These are phyloP conservation scores for Alternaria solani DNA, from an alignment of 2,329 filamentous ascomycete genomes.

Conservation along the genomic window DNA sequence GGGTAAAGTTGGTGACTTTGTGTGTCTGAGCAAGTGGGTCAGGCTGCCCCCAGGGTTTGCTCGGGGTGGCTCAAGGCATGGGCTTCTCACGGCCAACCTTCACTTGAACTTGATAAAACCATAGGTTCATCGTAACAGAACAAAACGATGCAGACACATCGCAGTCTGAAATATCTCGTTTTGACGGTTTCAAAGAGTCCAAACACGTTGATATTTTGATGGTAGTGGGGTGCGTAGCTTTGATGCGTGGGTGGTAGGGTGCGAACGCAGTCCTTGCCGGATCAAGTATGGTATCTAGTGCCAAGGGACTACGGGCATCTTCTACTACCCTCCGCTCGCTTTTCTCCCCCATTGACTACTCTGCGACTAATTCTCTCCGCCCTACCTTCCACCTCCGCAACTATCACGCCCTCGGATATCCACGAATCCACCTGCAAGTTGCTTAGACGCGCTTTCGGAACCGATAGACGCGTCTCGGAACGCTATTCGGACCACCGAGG, in stretches of 20 bases:
- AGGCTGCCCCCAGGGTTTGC: conserved; percentile 36
- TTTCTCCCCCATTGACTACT: conserved; percentile 44
- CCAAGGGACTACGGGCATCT: conserved; percentile 32
- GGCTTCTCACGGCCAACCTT: conserved; percentile 25
- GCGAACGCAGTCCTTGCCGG: conserved; percentile 38
- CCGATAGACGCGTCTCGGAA: conserved; percentile 51
- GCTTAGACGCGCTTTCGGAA: conserved; percentile 55
- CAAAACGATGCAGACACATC: conserved; percentile 18
- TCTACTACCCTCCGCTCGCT: conserved; percentile 39
- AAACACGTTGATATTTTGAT: conserved; percentile 63
- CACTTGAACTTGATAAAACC: conserved; percentile 17
- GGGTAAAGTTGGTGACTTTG: conserved; percentile 11
- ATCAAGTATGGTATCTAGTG: conserved; percentile 33
- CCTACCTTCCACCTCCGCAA: conserved; percentile 37
- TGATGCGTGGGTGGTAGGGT: conserved; percentile 37
- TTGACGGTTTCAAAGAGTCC: conserved; percentile 69
- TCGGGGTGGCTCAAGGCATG: conserved; percentile 40
- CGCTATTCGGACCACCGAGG: conserved; percentile 39
- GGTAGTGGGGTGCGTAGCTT: conserved; percentile 40
- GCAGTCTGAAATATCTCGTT: conserved; percentile 20
- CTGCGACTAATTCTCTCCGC: conserved; percentile 45
- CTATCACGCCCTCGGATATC: conserved; percentile 37
- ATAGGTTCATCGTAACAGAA: conserved; percentile 10
- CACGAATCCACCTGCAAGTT: conserved; percentile 39
- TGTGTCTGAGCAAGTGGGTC: conserved; percentile 43